Base-by-base conservation (phyloP, 331 rosid species). In the Pyrus hybrid region DNA sequence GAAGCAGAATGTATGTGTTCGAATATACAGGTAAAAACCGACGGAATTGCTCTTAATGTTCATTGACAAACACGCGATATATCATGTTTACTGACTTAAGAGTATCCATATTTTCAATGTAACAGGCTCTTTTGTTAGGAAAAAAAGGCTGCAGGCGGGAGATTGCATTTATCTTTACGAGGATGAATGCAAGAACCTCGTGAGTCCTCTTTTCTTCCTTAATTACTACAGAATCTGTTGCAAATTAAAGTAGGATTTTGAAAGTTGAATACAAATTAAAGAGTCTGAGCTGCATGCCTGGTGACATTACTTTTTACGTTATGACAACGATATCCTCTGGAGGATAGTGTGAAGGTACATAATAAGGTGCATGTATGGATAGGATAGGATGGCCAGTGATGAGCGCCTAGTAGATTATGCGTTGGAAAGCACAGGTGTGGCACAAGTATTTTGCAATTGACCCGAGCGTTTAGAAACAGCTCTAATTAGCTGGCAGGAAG, bases 1-100 rank as follows among this genome's bases (percentile, higher is more conserved):
- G 70, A 20, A 82, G 91, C 66, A 76, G 94, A 77, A 90, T 93
- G 95, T 90, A 93, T 80, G 74, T 93, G 16, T 85, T 93, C 0
- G 91, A 93, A 37, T 77, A 85, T 70, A 65, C 90, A 73, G 90
- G 96, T 90, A 77, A 49, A 71, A 45, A 29, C 53, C 16, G 13
- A n/a, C 21, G 4, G 65, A 8, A 5, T 64, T 47, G 49, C 18
- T 33, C 20, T 29, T 37, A 67, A 3, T 54, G 13, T 23, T 22
- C 57, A 51, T 37, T 54, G 68, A 30, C 56, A 37, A 65, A 18
- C 23, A 13, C 41, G 26, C 21, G 13, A 30, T 12, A 17, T 75
- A 6, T 51, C 23, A 8, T 13, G 54, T 20, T 30, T 16, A 2
- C 49, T 70, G 30, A 29, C 60, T 41, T 7, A 62, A n/a, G 35